Evolutionary conservation across 1,284 basidiomycete species (phyloP).

Genomic region (Quambalaria eucalypti): DNA sequence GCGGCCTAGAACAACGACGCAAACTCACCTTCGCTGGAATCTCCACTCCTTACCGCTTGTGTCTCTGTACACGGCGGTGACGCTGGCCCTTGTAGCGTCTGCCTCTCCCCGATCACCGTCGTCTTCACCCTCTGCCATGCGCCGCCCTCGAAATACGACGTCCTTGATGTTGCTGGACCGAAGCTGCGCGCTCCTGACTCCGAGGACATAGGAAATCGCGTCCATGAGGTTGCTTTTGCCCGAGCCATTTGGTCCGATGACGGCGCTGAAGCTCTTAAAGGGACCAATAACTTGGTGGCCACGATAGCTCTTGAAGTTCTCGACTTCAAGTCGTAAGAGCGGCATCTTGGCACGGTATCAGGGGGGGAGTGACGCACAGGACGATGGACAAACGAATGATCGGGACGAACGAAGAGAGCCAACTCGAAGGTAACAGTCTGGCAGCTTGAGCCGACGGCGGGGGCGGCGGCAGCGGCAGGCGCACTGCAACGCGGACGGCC

Average conservation of each 20-base stretch:
- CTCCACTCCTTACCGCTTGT: conserved; percentile 68
- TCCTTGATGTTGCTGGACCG: conserved; percentile 88
- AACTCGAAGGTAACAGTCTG: no score
- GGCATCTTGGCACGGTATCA: conserved; percentile 40
- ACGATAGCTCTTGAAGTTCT: conserved; percentile 56
- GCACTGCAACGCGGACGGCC: no score
- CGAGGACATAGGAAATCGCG: conserved; percentile 96
- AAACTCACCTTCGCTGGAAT: conserved; percentile 83
- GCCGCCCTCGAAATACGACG: conserved; percentile 82
- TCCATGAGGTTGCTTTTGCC: conserved; percentile 99
- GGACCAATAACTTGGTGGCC: conserved; percentile 80
- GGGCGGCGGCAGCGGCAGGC: no score
- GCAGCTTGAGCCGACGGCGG: no score
- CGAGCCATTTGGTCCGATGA: conserved; percentile 83
- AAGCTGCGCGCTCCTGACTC: conserved; percentile 85
- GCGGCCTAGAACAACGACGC: not conserved
- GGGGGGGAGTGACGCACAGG: no score
- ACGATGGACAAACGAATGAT: no score
- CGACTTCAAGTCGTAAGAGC: conserved; percentile 40
- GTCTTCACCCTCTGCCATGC: conserved; percentile 52
- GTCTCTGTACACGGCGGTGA: conserved; percentile 81
- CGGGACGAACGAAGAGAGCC: no score
- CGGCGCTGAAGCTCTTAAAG: conserved; percentile 80
- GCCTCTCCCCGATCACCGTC: conserved; percentile 47
- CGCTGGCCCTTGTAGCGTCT: conserved; percentile 84